A percentile compares a stretch with the other conserved stretches of the same genome.
Conservation (phyloP, 2,329 filamentous ascomycete species). For the Didymosphaeria variabile region DNA sequence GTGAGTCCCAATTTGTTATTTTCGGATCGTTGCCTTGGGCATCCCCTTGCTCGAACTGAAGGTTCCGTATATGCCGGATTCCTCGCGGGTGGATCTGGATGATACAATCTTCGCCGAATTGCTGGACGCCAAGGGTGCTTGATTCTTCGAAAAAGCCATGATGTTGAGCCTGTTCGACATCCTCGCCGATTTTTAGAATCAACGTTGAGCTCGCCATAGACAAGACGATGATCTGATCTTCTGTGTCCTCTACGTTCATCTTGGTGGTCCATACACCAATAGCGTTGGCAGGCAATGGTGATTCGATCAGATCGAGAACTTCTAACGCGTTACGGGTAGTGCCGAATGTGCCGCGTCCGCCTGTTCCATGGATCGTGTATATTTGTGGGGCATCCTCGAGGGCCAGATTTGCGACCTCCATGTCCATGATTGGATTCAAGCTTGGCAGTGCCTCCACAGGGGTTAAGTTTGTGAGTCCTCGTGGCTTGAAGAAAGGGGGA, state of each 20-base stretch:
- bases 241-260: constrained; percentile 79
- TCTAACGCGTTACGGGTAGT: constrained; percentile 92
- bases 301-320: constrained; percentile 95
- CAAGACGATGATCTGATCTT: constrained; percentile 94
- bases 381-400: constrained; percentile 96
- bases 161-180: constrained; percentile 93
- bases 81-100: constrained; percentile 97
- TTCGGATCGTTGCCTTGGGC: constrained; percentile 58
- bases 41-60: constrained; percentile 46
- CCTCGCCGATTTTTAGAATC: constrained; percentile 94
- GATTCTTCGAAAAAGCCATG: constrained; percentile 91
- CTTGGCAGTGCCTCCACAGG: constrained; percentile 86
- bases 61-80: constrained; percentile 85
- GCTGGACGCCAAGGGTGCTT: constrained; percentile 89
- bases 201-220: constrained; percentile 90
- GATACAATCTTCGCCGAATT: constrained; percentile 90
- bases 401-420: constrained; percentile 88
- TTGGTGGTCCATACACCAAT: constrained; percentile 97
- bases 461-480: constrained; percentile 81
- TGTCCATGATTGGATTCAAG: constrained; percentile 90
- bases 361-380: constrained; percentile 88
- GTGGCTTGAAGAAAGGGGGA: constrained; percentile 85
- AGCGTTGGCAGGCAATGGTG: constrained; percentile 86
- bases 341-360: constrained; percentile 87
- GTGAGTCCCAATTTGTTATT: constrained; percentile 92